phyloP scores from a whole-genome alignment of 495 filamentous ascomycete species.

The Xylaria flabelliformis region DNA sequence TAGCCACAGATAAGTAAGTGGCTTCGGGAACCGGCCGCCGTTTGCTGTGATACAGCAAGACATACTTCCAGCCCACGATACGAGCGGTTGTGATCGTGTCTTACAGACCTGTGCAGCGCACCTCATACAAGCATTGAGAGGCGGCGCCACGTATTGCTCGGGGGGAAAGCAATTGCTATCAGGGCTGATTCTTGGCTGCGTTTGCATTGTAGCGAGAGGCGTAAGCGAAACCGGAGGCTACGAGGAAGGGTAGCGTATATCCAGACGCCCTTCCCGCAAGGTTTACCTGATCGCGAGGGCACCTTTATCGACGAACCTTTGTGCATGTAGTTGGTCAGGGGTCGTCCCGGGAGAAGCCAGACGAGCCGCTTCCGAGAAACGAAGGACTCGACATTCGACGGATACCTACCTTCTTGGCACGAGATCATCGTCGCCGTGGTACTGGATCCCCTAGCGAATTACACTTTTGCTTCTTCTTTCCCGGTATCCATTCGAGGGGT shows the following conservation, averaged over 20 bases:
- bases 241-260: slow-evolving; percentile 11
- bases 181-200: slow-evolving; percentile 10
- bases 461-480: background rate
- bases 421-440: slow-evolving; percentile 1
- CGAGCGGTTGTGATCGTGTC: slow-evolving; percentile 18
- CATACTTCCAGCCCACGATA: slow-evolving; percentile 10
- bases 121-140: background rate
- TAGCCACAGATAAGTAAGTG: background rate
- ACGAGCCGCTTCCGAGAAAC: background rate
- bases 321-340: too few relatives aligned
- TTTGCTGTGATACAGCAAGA: slow-evolving; percentile 12
- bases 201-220: slow-evolving; percentile 3
- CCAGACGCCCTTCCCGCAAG: background rate
- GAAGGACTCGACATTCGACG: slow-evolving; percentile 21
- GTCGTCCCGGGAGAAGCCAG: slow-evolving; percentile 3
- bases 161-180: background rate
- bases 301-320: background rate
- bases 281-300: background rate
- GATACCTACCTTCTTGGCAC: slow-evolving; percentile 17
- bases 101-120: background rate
- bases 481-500: background rate
- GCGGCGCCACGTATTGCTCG: background rate
- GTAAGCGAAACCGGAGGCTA: background rate
- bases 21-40: background rate
- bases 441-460: slow-evolving; percentile 1